A percentile compares a stretch with the other conserved stretches of the same genome.
These are phyloP conservation scores for Nicotiana tabacum DNA, from an alignment of 257 asterid species.

Conservation along the genomic window DNA sequence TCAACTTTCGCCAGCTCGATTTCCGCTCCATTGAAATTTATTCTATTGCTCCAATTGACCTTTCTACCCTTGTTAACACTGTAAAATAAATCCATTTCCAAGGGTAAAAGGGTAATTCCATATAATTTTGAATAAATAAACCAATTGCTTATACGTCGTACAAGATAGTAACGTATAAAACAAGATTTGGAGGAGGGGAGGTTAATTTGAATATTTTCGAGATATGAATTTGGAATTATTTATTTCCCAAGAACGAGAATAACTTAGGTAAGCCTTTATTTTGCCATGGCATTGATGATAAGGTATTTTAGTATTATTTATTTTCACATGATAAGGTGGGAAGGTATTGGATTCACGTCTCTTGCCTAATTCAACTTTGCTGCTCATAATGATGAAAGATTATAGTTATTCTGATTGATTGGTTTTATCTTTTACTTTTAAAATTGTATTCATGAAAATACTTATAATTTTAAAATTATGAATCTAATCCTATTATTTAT, in stretches of 20 bases:
- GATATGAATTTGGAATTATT: neutral
- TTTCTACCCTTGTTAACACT: neutral
- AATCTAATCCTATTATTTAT: no score
- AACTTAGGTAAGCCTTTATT: neutral
- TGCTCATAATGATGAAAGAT: neutral
- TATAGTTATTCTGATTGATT: no score
- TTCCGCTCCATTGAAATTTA: neutral
- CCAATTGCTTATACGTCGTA: neutral
- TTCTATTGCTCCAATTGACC: neutral
- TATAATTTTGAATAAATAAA: neutral
- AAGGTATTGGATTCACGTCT: neutral
- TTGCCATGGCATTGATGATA: neutral
- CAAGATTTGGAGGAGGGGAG: neutral
- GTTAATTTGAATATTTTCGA: neutral
- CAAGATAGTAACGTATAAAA: neutral
- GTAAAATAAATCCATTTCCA: neutral
- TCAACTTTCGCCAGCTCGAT: constrained; percentile 9
- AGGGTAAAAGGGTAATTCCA: neutral
- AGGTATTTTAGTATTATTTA: neutral
- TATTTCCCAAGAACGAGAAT: neutral
- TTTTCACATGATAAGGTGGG: neutral
- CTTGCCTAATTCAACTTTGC: neutral
- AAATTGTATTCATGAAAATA: no score
- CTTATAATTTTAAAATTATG: no score
- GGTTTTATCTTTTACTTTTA: no score